Base-by-base conservation (phyloP, 345 rosid species). In the Sisymbrium altissimum region DNA sequence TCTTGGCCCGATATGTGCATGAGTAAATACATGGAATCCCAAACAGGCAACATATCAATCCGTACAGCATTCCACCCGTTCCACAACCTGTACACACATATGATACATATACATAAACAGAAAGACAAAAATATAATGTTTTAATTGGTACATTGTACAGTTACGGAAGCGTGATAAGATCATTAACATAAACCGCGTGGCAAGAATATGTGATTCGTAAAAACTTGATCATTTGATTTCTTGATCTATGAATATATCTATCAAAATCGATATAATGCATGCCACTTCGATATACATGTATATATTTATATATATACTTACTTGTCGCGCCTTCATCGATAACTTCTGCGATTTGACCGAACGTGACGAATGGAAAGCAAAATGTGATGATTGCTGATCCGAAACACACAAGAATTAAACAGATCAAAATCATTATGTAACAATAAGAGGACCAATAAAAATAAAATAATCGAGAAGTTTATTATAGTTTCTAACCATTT, bases 301-400 rank as follows among this genome's bases (percentile, higher is more conserved):
- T n/a, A n/a, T n/a, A n/a, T n/a, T n/a, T n/a, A 23, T 9, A 3
- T 18, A 18, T 18, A 7, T 36, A 64, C 52, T 57, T 82, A 86
- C 90, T 79, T 2, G 88, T 78, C n/a, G 84, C 66, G 40, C 86
- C 85, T 35, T 81, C 74, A 66, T 84, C 84, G 12, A 71, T 70
- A 18, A 84, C 69, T 48, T 86, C 85, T 19, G 90, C 84, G 25
- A 86, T 84, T 72, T 86, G 88, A 49, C 86, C 88, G 56, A 86
- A 84, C 5, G 87, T 75, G 55, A 77, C 58, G 56, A 82, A 84
- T 0, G 88, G 85, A 62, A 83, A 82, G 35, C 45, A 46, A 13
- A 69, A 76, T 78, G 96, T 87, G 33, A 71, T 69, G 18, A 83
- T 15, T 63, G 91, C 93, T 89, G 85, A 74, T 76, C 19, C 9